Evolutionary conservation across 306 rosid species (phyloP).

Genomic region (Psophocarpus tetragonolobus): DNA sequence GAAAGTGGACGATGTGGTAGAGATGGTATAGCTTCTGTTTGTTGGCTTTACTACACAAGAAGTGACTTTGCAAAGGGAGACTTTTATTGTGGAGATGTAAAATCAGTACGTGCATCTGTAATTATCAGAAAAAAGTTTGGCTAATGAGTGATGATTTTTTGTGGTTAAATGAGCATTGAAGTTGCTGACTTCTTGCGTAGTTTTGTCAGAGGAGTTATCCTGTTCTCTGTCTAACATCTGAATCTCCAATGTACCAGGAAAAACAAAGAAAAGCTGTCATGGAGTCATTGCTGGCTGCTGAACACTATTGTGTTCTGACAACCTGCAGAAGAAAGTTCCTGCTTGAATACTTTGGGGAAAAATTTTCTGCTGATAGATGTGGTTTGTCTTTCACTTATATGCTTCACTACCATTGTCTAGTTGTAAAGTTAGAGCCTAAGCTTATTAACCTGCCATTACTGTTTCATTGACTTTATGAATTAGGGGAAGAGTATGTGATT

Average conservation of each 20-base stretch:
- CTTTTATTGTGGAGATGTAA: slow-evolving; percentile 65
- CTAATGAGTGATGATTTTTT: not conserved
- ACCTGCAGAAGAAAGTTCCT: slow-evolving; percentile 85
- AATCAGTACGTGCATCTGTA: slow-evolving; percentile 49
- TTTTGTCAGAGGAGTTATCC: slow-evolving; percentile 7
- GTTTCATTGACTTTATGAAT: slow-evolving; percentile 16
- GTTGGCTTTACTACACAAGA: slow-evolving; percentile 94
- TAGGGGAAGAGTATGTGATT: not conserved
- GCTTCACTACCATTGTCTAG: slow-evolving; percentile 21
- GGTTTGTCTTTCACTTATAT: slow-evolving; percentile 55
- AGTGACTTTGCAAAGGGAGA: slow-evolving; percentile 70
- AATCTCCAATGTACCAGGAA: slow-evolving; percentile 52
- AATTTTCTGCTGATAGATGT: slow-evolving; percentile 59
- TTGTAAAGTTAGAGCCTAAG: slow-evolving; percentile 5
- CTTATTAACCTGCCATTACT: not conserved
- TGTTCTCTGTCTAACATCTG: slow-evolving; percentile 27
- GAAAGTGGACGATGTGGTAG: slow-evolving; percentile 96
- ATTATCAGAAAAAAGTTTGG: slow-evolving; percentile 11
- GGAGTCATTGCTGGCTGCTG: slow-evolving; percentile 79
- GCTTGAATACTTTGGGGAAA: slow-evolving; percentile 86
- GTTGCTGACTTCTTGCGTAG: slow-evolving; percentile 29
- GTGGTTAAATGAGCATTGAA: slow-evolving; percentile 29
- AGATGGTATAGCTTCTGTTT: slow-evolving; percentile 89
- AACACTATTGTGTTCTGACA: slow-evolving; percentile 68
- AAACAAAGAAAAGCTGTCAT: slow-evolving; percentile 73